phyloP scores from a whole-genome alignment of 352 stramenopile species.

The Globisporangium camurandrum region DNA sequence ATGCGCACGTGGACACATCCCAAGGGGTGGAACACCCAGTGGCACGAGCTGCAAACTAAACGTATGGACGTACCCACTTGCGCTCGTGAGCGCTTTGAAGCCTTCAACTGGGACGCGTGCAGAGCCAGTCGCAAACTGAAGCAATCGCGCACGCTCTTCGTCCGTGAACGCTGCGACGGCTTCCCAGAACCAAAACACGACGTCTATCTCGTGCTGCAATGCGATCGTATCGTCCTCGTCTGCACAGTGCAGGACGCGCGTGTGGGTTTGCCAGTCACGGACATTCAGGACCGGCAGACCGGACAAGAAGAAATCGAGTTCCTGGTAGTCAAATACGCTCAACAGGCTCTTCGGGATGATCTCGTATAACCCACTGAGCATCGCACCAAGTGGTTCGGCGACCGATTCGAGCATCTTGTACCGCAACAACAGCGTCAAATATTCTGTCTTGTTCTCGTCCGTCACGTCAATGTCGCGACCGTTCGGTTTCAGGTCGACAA shows the following conservation, averaged over 20 bases:
- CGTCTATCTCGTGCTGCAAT: conserved; percentile 47
- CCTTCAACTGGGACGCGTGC: conserved; percentile 89
- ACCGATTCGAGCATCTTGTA: conserved; percentile 92
- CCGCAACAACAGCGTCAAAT: conserved; percentile 90
- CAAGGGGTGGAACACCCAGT: conserved; percentile 31
- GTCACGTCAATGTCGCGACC: conserved; percentile 91
- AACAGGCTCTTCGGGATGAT: conserved; percentile 88
- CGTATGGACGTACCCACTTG: conserved; percentile 68
- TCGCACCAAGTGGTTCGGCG: conserved; percentile 79
- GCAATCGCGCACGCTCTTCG: conserved; percentile 92
- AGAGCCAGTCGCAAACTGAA: conserved; percentile 97
- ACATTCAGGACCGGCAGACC: conserved; percentile 79
- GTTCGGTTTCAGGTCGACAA: conserved; percentile 88
- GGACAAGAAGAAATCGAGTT: conserved; percentile 94
- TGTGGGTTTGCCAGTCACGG: conserved; percentile 83
- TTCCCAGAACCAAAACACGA: conserved; percentile 90
- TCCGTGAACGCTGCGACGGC: conserved; percentile 77
- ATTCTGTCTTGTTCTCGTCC: conserved; percentile 92
- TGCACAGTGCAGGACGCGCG: conserved; percentile 33
- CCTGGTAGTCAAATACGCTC: conserved; percentile 90
- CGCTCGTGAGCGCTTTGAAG: conserved; percentile 74
- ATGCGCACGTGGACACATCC: conserved; percentile 71
- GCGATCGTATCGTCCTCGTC: conserved; percentile 37
- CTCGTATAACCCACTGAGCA: conserved; percentile 89
- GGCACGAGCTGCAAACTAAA: conserved; percentile 76